Evolutionary conservation across 495 filamentous ascomycete species (phyloP), one percentile per base, ranked within the genome.

Genomic region (Neurospora sp.): DNA sequence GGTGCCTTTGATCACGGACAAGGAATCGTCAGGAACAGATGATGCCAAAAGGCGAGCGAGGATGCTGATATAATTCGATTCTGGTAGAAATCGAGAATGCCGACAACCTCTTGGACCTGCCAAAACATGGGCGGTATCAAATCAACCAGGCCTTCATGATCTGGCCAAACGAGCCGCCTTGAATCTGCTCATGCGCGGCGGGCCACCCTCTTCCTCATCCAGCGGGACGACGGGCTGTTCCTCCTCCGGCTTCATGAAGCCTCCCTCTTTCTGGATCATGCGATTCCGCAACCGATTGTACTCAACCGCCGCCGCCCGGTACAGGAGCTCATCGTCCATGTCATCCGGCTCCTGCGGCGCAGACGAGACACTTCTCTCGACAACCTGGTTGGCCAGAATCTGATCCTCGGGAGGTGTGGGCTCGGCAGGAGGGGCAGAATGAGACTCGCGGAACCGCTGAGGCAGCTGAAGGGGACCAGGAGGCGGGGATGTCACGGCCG

Each of bases 151-250:
- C 69, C 75, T 72, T 75, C 71, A 78, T 8, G 75, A 74, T 74
- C 81, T 86, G 69, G 83, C 85, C 78, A 97, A 79, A 69, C 93
- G 88, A 7, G 96, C 93, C 71, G 94, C 93, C 81, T 90, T 96
- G 82, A 98, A 99, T 73, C 92, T 87, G 85, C 95, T 98, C 73
- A 97, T 83, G 74, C 90, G 91, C 79, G 87, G 91, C 38, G 83
- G 80, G 59, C 88, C 87, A 39, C 88, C 87, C 12, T 91, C 87
- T 71, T 91, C 89, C 72, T 90, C 90, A 73, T 93, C 90, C 9
- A 93, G 81, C 3, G 90, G 89, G 31, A 77, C 68, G 6, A 89
- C 83, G 20, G 73, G 73, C 41, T 74, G 41, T 42, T 74, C 73
- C 70, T 92, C 89, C 59, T 91, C 86, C 71, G 89, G 81, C 40